A percentile compares a stretch with the other conserved stretches of the same genome.
phyloP scores from a whole-genome alignment of 108 stramenopile genomes.

The Cyclotella atomus region DNA sequence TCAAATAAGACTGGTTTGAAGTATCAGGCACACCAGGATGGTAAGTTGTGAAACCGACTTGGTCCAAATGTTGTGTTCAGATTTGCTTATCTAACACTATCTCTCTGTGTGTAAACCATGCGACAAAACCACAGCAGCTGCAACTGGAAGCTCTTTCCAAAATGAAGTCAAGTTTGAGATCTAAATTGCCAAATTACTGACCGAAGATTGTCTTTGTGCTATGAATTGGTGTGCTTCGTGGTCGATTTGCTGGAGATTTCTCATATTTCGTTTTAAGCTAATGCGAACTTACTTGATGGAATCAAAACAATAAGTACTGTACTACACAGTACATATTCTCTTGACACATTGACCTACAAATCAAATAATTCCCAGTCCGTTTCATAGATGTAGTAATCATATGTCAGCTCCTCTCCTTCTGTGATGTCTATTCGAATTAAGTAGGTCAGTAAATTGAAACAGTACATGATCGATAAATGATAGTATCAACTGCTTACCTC shows the following conservation, averaged over 20 bases:
- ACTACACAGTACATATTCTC: no score
- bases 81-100: no score
- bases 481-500: not conserved
- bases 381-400: slow-evolving; percentile 21
- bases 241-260: not conserved
- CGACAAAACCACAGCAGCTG: slow-evolving; percentile 51
- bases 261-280: no score
- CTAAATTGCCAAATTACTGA: slow-evolving; percentile 11
- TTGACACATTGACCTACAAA: no score
- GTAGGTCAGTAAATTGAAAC: not conserved
- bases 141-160: slow-evolving; percentile 79
- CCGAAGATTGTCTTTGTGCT: not conserved
- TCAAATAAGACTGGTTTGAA: slow-evolving; percentile 69
- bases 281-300: no score
- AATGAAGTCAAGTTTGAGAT: slow-evolving; percentile 82
- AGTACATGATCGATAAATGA: not conserved
- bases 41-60: slow-evolving; percentile 31
- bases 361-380: slow-evolving; percentile 19
- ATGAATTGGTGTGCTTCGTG: not conserved
- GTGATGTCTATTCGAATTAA: slow-evolving; percentile 4
- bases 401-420: slow-evolving; percentile 24
- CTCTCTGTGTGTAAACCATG: no score
- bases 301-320: no score
- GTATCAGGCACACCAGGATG: slow-evolving; percentile 89
- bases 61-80: no score